These are phyloP conservation scores for Thymus mandschuricus DNA, from an alignment of 257 asterid genomes.

Conservation along the genomic window DNA sequence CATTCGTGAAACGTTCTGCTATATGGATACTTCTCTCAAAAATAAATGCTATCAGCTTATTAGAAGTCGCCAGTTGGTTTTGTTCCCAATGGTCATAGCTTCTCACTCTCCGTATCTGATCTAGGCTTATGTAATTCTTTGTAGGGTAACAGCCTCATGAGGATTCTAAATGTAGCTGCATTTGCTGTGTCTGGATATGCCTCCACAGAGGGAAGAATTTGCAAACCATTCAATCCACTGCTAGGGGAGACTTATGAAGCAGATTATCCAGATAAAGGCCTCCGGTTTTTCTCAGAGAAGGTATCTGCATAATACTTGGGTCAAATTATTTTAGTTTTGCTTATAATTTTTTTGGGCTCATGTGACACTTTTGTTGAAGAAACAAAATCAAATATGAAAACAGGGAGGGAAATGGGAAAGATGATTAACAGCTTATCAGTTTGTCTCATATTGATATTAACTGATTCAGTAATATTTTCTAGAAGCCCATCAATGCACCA, in stretches of 20 bases:
- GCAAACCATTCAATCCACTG: conserved; percentile 97
- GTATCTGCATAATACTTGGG: conserved; percentile 39
- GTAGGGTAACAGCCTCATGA: conserved; percentile 91
- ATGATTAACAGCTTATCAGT: background rate
- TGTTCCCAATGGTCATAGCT: conserved; percentile 1
- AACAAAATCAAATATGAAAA: conserved; percentile 15
- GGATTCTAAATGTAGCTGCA: conserved; percentile 95
- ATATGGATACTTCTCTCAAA: background rate
- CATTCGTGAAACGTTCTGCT: background rate
- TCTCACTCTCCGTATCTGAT: conserved; percentile 34
- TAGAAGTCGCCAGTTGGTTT: conserved; percentile 2
- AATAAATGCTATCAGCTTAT: background rate
- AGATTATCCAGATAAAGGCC: conserved; percentile 91
- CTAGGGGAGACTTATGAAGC: conserved; percentile 98
- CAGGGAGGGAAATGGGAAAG: background rate
- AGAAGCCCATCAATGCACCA: background rate
- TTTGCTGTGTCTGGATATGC: conserved; percentile 99
- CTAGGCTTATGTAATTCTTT: conserved; percentile 20
- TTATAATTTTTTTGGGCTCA: conserved; percentile 17
- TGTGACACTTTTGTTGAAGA: background rate
- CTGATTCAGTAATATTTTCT: background rate
- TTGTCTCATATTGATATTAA: background rate
- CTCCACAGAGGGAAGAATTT: conserved; percentile 88
- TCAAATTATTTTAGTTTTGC: conserved; percentile 15
- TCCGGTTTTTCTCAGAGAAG: conserved; percentile 91